Conservation (phyloP, 73 alveolate genomes). For the Durusdinium trenchii region DNA sequence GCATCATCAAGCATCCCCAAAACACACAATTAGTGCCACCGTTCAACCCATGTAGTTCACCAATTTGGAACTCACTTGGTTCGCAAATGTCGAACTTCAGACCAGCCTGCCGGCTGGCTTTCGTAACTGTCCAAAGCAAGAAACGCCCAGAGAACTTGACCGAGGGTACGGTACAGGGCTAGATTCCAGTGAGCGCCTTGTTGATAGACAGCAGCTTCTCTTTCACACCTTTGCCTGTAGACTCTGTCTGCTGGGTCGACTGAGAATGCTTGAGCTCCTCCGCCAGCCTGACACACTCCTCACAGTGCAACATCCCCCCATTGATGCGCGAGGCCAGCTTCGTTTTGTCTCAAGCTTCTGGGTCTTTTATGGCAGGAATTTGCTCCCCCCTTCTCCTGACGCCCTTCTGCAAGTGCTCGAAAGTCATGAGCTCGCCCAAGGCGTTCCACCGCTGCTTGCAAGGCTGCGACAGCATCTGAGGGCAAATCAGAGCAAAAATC, state of each 20-base stretch:
- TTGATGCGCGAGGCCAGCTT: background rate
- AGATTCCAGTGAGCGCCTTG: slow-evolving; percentile 21
- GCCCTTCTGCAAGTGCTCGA: slow-evolving; percentile 25
- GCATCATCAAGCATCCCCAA: too few relatives aligned
- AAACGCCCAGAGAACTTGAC: too few relatives aligned
- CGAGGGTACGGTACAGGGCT: too few relatives aligned
- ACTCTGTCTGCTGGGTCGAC: too few relatives aligned
- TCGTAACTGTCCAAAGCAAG: too few relatives aligned
- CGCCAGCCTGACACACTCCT: slow-evolving; percentile 67
- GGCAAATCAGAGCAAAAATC: too few relatives aligned
- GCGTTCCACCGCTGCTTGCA: slow-evolving; percentile 73
- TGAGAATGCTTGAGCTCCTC: slow-evolving; percentile 16
- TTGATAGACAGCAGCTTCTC: slow-evolving; percentile 72
- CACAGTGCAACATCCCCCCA: background rate
- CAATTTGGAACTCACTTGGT: too few relatives aligned
- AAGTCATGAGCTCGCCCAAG: slow-evolving; percentile 68
- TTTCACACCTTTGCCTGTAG: background rate
- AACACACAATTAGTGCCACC: too few relatives aligned
- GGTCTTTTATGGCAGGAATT: background rate
- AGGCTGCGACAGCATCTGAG: slow-evolving; percentile 20
- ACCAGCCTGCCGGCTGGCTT: too few relatives aligned
- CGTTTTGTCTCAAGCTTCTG: background rate
- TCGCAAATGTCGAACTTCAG: too few relatives aligned
- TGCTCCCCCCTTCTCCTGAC: slow-evolving; percentile 35
- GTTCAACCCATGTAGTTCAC: too few relatives aligned